phyloP scores from a whole-genome alignment of 179 eudicot genomes.

The Actinidia chinensis region DNA sequence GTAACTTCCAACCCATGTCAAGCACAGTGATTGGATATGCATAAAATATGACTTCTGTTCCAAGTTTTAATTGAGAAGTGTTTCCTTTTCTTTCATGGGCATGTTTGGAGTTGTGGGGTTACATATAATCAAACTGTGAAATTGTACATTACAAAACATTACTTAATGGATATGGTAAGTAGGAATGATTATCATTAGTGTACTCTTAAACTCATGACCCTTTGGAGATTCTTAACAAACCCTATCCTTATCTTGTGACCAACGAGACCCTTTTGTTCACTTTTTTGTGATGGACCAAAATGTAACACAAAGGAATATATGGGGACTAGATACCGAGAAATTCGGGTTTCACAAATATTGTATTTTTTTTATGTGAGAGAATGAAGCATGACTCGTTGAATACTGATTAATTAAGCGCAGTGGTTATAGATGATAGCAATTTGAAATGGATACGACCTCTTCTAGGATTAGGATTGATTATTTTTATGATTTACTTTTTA shows the following conservation, averaged over 20 bases:
- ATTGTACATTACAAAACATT: not conserved
- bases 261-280: not conserved
- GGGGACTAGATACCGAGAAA: too few species aligned
- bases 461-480: too few species aligned
- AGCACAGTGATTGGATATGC: not conserved
- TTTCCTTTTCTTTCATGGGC: too few species aligned
- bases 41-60: not conserved
- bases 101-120: slow-evolving; percentile 5
- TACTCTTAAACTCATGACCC: not conserved
- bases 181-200: not conserved
- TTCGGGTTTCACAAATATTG: too few species aligned
- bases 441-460: too few species aligned
- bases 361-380: too few species aligned
- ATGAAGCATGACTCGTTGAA: too few species aligned
- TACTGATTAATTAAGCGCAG: too few species aligned
- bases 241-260: not conserved
- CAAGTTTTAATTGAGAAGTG: not conserved
- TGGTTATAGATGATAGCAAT: too few species aligned
- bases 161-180: not conserved
- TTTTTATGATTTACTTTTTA: too few species aligned
- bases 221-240: not conserved
- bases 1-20: slow-evolving; percentile 1
- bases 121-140: not conserved
- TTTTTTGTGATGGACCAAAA: not conserved
- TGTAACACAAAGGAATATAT: too few species aligned